Percentiles rank a stretch among this genome's conserved stretches.
phyloP scores from a whole-genome alignment of 139 green algal genomes.

The Closterium sp. region DNA sequence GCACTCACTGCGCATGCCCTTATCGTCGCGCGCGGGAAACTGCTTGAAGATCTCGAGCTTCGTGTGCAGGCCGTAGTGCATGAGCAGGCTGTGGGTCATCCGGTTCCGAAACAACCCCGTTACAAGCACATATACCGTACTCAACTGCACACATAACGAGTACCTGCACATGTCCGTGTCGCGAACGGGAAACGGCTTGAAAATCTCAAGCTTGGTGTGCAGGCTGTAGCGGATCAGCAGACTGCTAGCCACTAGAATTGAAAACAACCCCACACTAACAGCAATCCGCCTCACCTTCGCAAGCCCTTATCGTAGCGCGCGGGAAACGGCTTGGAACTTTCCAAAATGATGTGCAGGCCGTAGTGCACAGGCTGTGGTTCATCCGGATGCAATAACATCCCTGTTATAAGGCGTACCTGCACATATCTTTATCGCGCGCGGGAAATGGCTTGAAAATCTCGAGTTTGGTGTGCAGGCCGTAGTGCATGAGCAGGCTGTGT shows the following conservation, averaged over 20 bases:
- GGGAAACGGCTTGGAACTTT: conserved; percentile 69
- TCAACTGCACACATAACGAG: no score
- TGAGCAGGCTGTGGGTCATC: conserved; percentile 87
- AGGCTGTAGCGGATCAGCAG: no score
- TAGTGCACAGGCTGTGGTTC: conserved; percentile 90
- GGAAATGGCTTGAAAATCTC: conserved; percentile 73
- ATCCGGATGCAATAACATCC: conserved; percentile 68
- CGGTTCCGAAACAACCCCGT: no score
- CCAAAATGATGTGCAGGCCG: conserved; percentile 78
- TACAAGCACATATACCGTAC: no score
- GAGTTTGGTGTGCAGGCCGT: conserved; percentile 81
- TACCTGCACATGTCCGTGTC: no score
- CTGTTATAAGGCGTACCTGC: background rate
- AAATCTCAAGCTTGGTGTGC: no score
- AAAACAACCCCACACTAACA: conserved; percentile 53
- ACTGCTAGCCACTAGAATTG: no score
- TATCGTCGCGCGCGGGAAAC: conserved; percentile 25
- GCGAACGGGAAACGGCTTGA: no score
- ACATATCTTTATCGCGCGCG: conserved; percentile 49
- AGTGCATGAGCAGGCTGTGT: conserved; percentile 87
- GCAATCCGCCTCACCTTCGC: background rate
- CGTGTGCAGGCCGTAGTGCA: conserved; percentile 84
- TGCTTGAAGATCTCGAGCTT: conserved; percentile 81
- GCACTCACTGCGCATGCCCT: conserved; percentile 53
- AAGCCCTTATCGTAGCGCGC: conserved; percentile 16